Conservation (phyloP, 305 asterid species). For the Coffea humblotiana region DNA sequence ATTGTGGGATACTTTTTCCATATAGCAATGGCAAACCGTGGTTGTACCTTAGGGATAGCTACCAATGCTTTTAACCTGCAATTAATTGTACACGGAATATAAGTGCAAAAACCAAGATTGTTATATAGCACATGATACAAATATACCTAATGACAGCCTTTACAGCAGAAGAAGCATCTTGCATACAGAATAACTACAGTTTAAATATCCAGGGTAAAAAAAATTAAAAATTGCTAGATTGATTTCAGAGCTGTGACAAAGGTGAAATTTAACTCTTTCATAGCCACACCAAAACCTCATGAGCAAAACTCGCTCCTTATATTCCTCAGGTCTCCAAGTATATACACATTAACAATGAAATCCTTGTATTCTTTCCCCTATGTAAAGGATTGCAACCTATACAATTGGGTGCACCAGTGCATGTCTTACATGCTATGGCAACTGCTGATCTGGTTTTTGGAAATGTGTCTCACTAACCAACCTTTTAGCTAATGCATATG, state of each 20-base stretch:
- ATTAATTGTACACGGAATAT: constrained; percentile 17
- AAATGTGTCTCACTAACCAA: neutral
- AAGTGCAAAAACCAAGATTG: constrained; percentile 13
- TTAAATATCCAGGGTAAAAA: neutral
- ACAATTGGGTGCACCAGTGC: neutral
- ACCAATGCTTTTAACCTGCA: constrained; percentile 87
- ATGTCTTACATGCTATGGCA: neutral
- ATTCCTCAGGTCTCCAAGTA: neutral
- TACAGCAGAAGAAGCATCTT: neutral
- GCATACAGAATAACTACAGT: neutral
- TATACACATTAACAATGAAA: neutral
- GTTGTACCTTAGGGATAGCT: constrained; percentile 94
- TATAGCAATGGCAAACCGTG: constrained; percentile 84
- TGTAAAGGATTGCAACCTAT: neutral
- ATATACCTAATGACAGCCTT: neutral
- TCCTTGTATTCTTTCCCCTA: neutral
- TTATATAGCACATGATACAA: no score
- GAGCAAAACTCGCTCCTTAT: neutral
- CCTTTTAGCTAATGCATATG: neutral
- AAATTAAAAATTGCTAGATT: neutral
- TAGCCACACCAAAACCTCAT: neutral
- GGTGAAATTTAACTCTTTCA: neutral
- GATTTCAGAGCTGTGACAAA: neutral
- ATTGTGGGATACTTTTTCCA: constrained; percentile 92
- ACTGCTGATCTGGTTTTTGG: neutral